Base-by-base conservation (phyloP, 2,329 filamentous ascomycete species). In the Exophiala sp. region DNA sequence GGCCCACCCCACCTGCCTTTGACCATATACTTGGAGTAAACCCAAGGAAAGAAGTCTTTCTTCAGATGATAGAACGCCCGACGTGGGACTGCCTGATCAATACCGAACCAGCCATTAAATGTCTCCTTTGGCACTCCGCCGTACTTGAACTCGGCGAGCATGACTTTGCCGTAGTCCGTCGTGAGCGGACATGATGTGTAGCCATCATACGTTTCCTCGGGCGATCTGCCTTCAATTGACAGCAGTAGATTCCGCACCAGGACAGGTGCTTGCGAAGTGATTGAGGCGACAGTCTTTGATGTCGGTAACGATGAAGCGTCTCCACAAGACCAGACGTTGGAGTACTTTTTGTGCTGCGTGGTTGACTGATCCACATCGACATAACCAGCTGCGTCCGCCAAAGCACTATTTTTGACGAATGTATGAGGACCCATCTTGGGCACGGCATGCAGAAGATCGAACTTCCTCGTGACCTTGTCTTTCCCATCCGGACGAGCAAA, bases 11-110 rank as follows among this genome's bases (percentile, higher is more conserved):
- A 85, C 6, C 73, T 80, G 5, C 82, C 83, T 69, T 82, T 84
- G 5, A 85, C 75, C 76, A 84, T 78, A 35, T 74, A 75, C 35
- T 79, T 76, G 49, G 74, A 77, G 68, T 85, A 85, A 2, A 86
- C 82, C 82, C 82, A 85, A 0, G 83, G 83, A 68, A 86, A 86
- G 62, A 86, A 86, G 63, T 85, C 78, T 69, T 83, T 85, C 73
- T 86, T 86, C 41, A 86, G 61, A 61, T 84, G 72, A 60, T 82
- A 86, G 63, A 86, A 86, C 0, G 77, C 71, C 3, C 77, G 75
- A 3, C 81, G 75, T 1, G 83, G 83, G 8, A 69, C 68, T 0
- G 66, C 75, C 66, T 86, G 83, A 61, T 85, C 81, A 5, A 85
- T 72, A 1, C 81, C 82, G 11, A 84, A 67, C 64, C 68, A 69